Conservation (phyloP, 1,284 basidiomycete species). For the Veloboletus limbatus region DNA sequence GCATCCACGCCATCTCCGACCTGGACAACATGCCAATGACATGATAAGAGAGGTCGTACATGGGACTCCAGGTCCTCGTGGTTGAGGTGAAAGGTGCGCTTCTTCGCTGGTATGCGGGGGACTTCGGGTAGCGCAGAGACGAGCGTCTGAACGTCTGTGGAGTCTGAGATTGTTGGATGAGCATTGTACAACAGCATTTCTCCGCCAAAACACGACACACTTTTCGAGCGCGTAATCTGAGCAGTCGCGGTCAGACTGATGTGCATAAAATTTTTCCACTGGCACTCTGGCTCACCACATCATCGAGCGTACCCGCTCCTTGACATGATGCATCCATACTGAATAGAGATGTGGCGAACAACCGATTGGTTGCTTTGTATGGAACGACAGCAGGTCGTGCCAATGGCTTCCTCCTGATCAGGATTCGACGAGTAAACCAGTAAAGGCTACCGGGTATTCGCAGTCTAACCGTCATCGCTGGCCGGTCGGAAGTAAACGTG, state of each 20-base stretch:
- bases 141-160: slow-evolving; percentile 19
- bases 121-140: slow-evolving; percentile 24
- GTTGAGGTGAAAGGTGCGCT: slow-evolving; percentile 29
- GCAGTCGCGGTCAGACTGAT: neutral
- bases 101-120: slow-evolving; percentile 27
- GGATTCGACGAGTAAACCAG: neutral
- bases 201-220: slow-evolving; percentile 12
- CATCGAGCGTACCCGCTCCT: slow-evolving; percentile 17
- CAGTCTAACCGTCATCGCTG: slow-evolving; percentile 18
- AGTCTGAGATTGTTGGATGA: slow-evolving; percentile 11
- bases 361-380: neutral
- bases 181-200: neutral
- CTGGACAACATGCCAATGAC: slow-evolving; percentile 34
- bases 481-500: no score
- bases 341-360: slow-evolving; percentile 2
- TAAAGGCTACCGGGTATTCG: slow-evolving; percentile 1
- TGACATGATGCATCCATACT: slow-evolving; percentile 4
- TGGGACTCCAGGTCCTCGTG: slow-evolving; percentile 33
- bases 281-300: slow-evolving; percentile 17
- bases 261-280: neutral
- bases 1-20: slow-evolving; percentile 8
- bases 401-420: neutral
- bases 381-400: no score
- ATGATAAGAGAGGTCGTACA: slow-evolving; percentile 33
- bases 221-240: slow-evolving; percentile 23